Evolutionary conservation across 805 yeast species (phyloP), one percentile per base, ranked within the genome.

Genomic region (Isabelozyma pseudorhagii): DNA sequence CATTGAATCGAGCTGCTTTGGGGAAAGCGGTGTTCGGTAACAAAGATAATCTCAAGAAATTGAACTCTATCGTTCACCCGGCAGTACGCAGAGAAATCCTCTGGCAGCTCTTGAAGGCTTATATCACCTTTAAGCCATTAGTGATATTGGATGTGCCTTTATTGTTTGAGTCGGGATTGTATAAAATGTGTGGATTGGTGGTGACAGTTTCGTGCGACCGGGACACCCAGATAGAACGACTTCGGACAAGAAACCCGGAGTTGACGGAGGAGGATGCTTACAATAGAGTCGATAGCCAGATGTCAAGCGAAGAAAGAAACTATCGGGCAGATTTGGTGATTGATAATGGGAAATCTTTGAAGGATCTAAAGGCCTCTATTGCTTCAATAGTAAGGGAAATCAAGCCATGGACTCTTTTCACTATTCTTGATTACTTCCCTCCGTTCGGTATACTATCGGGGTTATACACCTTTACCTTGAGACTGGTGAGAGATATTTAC

Each of bases 81-180:
- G 93, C 89, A 5, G 92, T 94, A 1, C 77, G 85, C 42, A 71
- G 78, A 54, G 87, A 81, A 43, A 89, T 93, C 60, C 63, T 80
- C 8, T 69, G 77, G 67, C 80, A 79, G 56, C 69, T 89, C 1
- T 38, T 85, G 2, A 50, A 55, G 46, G 80, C 81, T 14, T 94
- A 91, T 77, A 29, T 89, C 11, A 53, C 63, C 8, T 82, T 89
- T 11, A 62, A 81, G 42, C 64, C 74, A 11, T 57, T 90, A 61
- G 91, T 90, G 3, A 69, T 94, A 0, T 67, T 94, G 45, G 99
- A 94, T 61, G 93, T 96, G 2, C 99, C 99, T 1, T 71, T 94
- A 38, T 70, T 94, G 15, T 94, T 89, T 66, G 99, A 94, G 64
- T 78, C 90, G 36, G 81, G 83, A 1, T 72, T 93, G 56, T 83